A percentile compares a stretch with the other conserved stretches of the same genome.
phyloP scores from a whole-genome alignment of 805 yeast species.

The Saccharomycopsis capsularis region DNA sequence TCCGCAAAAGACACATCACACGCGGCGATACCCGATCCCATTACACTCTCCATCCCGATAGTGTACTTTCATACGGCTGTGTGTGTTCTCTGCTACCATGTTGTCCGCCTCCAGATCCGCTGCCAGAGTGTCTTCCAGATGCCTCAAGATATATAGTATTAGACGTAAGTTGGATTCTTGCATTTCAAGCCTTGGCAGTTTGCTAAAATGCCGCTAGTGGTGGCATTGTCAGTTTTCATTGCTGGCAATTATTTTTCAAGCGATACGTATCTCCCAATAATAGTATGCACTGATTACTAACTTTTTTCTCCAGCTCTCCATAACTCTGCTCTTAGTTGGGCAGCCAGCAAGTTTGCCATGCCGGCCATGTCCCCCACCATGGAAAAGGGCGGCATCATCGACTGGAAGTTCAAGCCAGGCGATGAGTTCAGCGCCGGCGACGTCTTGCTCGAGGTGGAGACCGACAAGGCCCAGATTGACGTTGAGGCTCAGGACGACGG shows the following conservation, averaged over 20 bases:
- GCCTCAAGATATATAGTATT: neutral
- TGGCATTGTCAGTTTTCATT: too few species aligned
- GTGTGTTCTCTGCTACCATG: neutral
- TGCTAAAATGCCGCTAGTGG: neutral
- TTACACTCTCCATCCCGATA: neutral
- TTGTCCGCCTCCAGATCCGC: neutral
- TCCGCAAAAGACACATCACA: neutral
- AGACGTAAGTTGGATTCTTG: neutral
- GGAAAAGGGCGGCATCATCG: slow-evolving; percentile 89
- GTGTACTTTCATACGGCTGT: neutral
- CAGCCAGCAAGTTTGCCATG: slow-evolving; percentile 59
- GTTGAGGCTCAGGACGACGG: slow-evolving; percentile 94
- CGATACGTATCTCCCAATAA: neutral
- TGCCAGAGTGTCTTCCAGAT: neutral
- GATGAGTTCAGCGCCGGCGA: slow-evolving; percentile 78
- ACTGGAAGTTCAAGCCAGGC: slow-evolving; percentile 81
- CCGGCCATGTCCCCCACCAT: slow-evolving; percentile 99
- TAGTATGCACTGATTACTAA: neutral
- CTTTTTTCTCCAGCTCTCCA: slow-evolving; percentile 24
- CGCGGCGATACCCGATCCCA: neutral
- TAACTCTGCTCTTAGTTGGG: slow-evolving; percentile 25
- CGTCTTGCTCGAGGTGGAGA: slow-evolving; percentile 71
- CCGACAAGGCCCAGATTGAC: slow-evolving; percentile 77
- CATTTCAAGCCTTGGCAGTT: neutral
- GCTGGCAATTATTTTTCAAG: neutral